Base-by-base conservation (phyloP, 257 asterid species). In the Penstemon barbatus region DNA sequence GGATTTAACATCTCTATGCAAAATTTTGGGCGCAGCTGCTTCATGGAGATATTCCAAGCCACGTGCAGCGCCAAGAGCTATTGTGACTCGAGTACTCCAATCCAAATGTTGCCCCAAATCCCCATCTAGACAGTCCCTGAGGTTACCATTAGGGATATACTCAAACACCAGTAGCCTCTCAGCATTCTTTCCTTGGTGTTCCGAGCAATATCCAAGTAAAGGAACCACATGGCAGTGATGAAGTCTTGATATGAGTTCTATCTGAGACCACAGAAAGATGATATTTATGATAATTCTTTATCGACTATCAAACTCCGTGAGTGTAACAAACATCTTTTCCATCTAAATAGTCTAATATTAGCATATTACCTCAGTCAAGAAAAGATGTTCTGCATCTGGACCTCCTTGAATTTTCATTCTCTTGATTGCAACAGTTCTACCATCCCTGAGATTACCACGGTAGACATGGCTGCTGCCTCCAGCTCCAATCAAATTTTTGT, bases 11-110 rank as follows among this genome's bases (percentile, higher is more conserved):
- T 94, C 99, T 74, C 99, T 84, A 77, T 94, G 98, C 88, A 94
- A 70, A 64, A 94, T 94, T 82, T 89, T 82, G 49, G 99, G 99
- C 0, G 99, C 99, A 45, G 99, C 99, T 46, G 98, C 91, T 76
- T 89, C 99, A 58, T 94, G 98, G 71, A 94, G 99, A 80, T 94
- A 94, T 61, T 94, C 99, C 81, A 94, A 79, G 68, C 99, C 99
- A 65, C 96, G 91, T 12, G 99, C 99, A 74, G 99, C 99, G 71
- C 97, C 99, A 59, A 89, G 92, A 74, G 99, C 99, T 77, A 91
- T 80, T 33, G 88, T 57, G 11, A 91, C 76, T 53, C 99, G 89
- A 58, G 93, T 78, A 63, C 65, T 74, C 99, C 99, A 94, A 53
- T 85, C 92, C 74, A 91, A 73, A 70, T 65, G 48, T 59, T 80